phyloP scores from a whole-genome alignment of 1,284 basidiomycete genomes.

The Xerocomus alliaceus region DNA sequence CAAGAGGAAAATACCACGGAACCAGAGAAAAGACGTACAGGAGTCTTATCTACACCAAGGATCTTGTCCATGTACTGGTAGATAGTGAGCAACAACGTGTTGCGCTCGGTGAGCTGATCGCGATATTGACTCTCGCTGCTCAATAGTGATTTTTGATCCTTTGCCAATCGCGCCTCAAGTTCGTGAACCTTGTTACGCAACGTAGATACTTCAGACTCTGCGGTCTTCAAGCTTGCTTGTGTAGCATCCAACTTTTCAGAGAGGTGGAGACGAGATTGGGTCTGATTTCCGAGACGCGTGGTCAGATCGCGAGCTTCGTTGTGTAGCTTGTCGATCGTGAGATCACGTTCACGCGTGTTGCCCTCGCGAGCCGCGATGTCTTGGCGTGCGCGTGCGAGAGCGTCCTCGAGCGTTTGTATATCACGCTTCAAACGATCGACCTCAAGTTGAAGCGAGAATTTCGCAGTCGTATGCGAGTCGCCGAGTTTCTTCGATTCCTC shows the following conservation, averaged over 20 bases:
- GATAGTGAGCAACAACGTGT: conserved; percentile 88
- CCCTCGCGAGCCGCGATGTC: conserved; percentile 68
- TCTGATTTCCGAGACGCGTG: conserved; percentile 78
- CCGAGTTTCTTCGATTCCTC: conserved; percentile 66
- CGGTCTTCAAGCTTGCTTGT: conserved; percentile 63
- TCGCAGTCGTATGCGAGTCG: conserved; percentile 79
- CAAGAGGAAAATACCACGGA: not conserved
- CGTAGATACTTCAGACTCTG: conserved; percentile 67
- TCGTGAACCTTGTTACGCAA: conserved; percentile 71
- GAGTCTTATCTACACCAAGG: conserved; percentile 84
- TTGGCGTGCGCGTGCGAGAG: conserved; percentile 74
- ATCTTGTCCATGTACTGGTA: conserved; percentile 97
- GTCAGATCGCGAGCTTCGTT: conserved; percentile 82
- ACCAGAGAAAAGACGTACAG: conserved; percentile 59
- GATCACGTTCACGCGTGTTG: conserved; percentile 40
- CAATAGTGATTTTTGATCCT: conserved; percentile 80
- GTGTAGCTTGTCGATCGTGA: conserved; percentile 64
- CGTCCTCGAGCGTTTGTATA: conserved; percentile 80
- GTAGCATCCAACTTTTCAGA: conserved; percentile 85
- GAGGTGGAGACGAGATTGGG: conserved; percentile 82
- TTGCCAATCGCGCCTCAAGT: conserved; percentile 82
- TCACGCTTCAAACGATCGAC: conserved; percentile 89
- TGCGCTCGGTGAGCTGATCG: conserved; percentile 91
- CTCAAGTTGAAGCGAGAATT: conserved; percentile 90
- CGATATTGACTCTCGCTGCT: conserved; percentile 81